phyloP scores from a whole-genome alignment of 2,329 filamentous ascomycete species.

The Verticillium alfalfae region DNA sequence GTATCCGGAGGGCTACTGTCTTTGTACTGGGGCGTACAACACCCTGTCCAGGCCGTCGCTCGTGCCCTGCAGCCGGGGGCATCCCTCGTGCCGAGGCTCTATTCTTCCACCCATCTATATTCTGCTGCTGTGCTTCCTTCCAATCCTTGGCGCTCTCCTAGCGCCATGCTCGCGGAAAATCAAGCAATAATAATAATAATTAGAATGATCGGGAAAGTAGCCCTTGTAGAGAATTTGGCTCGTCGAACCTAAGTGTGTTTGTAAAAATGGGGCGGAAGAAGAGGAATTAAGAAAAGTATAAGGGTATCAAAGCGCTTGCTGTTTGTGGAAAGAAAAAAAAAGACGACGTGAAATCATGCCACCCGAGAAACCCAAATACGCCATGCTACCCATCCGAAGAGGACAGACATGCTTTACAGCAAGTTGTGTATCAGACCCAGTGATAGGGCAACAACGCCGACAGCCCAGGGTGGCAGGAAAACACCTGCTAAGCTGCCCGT shows the following conservation, averaged over 20 bases:
- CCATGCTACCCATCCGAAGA: neutral
- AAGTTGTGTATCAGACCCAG: neutral
- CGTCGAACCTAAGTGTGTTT: neutral
- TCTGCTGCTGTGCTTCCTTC: neutral
- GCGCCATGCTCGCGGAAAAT: neutral
- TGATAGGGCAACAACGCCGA: slow-evolving; percentile 1
- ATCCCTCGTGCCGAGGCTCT: neutral
- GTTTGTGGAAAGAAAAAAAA: neutral
- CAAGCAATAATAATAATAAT: neutral
- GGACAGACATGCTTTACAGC: neutral
- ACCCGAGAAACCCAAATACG: slow-evolving; percentile 5
- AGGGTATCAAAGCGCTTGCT: slow-evolving; percentile 12
- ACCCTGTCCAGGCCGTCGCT: neutral
- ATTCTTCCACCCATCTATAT: neutral
- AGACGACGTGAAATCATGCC: slow-evolving; percentile 4
- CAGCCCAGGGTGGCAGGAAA: slow-evolving; percentile 9
- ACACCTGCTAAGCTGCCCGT: slow-evolving; percentile 13
- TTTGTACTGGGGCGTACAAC: neutral
- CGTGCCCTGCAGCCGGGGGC: neutral
- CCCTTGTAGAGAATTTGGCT: neutral
- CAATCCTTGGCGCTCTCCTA: neutral
- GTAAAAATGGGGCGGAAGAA: neutral
- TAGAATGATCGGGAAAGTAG: neutral
- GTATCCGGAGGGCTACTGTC: neutral
- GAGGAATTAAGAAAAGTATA: neutral